Conservation (phyloP, 2,329 filamentous ascomycete species). For the Thelonectria olida region DNA sequence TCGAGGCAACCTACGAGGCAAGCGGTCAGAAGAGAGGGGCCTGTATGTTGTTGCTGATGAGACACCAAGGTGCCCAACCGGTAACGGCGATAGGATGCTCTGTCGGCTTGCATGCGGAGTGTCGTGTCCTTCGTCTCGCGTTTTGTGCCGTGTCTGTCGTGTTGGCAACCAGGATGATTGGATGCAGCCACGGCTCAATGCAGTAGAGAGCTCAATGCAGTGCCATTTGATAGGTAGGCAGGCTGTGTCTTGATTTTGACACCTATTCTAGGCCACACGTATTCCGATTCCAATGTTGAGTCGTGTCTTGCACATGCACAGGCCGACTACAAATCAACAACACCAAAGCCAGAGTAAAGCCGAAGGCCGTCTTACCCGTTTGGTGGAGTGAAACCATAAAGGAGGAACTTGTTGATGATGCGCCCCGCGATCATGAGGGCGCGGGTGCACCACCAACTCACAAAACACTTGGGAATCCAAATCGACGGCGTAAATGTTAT, state of each 20-base stretch:
- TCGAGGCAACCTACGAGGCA: neutral
- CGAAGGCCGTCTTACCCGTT: slow-evolving; percentile 1
- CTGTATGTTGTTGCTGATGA: neutral
- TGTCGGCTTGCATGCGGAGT: slow-evolving; percentile 4
- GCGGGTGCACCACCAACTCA: neutral
- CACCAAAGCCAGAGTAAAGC: neutral
- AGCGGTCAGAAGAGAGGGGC: slow-evolving; percentile 9
- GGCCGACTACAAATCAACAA: neutral
- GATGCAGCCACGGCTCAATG: slow-evolving; percentile 16
- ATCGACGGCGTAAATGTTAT: neutral
- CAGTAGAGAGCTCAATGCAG: slow-evolving; percentile 9
- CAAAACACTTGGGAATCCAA: neutral
- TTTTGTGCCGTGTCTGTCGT: slow-evolving; percentile 1
- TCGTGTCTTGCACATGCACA: slow-evolving; percentile 17
- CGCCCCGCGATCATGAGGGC: neutral
- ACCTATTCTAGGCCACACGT: neutral
- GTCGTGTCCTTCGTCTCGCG: slow-evolving; percentile 15
- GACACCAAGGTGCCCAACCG: slow-evolving; percentile 5
- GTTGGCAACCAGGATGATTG: neutral
- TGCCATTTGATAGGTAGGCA: neutral
- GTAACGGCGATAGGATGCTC: neutral
- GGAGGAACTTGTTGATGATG: neutral
- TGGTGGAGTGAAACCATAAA: slow-evolving; percentile 1
- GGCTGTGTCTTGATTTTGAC: neutral
- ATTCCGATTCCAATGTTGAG: neutral